Conservation (phyloP, 2,329 filamentous ascomycete genomes). For the Fusarium kyushuense region DNA sequence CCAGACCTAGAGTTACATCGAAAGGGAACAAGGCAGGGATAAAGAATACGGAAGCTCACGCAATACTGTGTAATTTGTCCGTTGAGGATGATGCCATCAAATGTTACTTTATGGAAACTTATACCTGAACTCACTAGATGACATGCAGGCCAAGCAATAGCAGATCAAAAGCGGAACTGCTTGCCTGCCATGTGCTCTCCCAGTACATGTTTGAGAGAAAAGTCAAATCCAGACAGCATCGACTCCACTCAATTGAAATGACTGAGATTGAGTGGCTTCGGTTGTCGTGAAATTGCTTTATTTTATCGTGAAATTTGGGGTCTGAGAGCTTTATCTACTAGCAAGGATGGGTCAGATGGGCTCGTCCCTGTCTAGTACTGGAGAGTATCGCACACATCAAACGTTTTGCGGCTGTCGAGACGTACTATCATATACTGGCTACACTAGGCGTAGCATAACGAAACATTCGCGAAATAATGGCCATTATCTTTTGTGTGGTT, state of each 20-base stretch:
- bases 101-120: not conserved
- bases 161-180: slow-evolving; percentile 33
- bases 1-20: not conserved
- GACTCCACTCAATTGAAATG: slow-evolving; percentile 27
- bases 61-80: slow-evolving; percentile 1
- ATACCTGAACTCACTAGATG: slow-evolving; percentile 7
- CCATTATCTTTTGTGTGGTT: slow-evolving; percentile 13
- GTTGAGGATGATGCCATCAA: slow-evolving; percentile 15
- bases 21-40: not conserved
- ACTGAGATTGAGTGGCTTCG: slow-evolving; percentile 26
- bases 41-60: not conserved
- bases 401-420: not conserved
- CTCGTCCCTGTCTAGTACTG: slow-evolving; percentile 1
- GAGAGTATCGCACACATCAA: slow-evolving; percentile 1
- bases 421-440: not conserved
- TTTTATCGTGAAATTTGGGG: slow-evolving; percentile 42
- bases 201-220: slow-evolving; percentile 19
- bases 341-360: slow-evolving; percentile 28
- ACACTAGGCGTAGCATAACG: slow-evolving; percentile 13
- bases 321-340: slow-evolving; percentile 17
- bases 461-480: slow-evolving; percentile 17
- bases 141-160: slow-evolving; percentile 15
- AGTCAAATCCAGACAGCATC: slow-evolving; percentile 16
- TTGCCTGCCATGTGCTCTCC: slow-evolving; percentile 48
- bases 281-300: slow-evolving; percentile 45